Percentiles rank a stretch among this genome's conserved stretches.
Conservation (phyloP, 139 green algal genomes). For the Coccomyxa sp. region DNA sequence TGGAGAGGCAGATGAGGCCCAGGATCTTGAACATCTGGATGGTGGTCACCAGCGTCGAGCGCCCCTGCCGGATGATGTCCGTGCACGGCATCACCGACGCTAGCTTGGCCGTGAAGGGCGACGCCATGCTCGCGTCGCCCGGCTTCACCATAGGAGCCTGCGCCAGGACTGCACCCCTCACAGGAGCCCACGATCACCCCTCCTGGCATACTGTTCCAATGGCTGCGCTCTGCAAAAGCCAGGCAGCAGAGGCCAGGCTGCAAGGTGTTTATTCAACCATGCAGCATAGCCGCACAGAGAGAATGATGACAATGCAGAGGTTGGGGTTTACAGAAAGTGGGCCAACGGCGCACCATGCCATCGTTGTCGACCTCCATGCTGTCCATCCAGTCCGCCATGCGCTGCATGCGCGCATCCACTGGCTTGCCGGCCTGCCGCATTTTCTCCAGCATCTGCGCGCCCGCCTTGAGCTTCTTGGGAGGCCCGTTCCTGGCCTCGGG, state of each 20-base stretch:
- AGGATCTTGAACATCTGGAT: conserved; percentile 99
- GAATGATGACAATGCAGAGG: neutral
- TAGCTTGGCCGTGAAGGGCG: conserved; percentile 87
- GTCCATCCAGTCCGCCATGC: conserved; percentile 74
- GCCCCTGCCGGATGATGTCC: conserved; percentile 88
- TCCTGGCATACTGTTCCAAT: neutral
- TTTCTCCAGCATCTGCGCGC: conserved; percentile 54
- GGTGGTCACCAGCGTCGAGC: conserved; percentile 89
- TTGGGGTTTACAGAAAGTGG: neutral
- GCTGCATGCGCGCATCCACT: conserved; percentile 39
- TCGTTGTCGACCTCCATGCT: conserved; percentile 42
- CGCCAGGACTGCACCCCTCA: neutral
- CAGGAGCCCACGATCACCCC: neutral
- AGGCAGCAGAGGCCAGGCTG: neutral
- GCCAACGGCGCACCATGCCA: neutral
- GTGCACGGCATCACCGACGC: conserved; percentile 68
- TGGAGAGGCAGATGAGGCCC: conserved; percentile 91
- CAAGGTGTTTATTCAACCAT: too few relatives aligned
- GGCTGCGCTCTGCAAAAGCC: neutral
- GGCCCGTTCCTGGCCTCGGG: neutral
- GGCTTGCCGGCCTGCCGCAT: conserved; percentile 41
- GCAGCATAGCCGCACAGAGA: too few relatives aligned
- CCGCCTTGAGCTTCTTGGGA: conserved; percentile 22
- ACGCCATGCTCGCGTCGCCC: conserved; percentile 85
- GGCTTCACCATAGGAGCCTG: conserved; percentile 68